A percentile compares a stretch with the other conserved stretches of the same genome.
Evolutionary conservation across 768 basidiomycete species (phyloP).

Genomic region (Leccinum uliginosum): DNA sequence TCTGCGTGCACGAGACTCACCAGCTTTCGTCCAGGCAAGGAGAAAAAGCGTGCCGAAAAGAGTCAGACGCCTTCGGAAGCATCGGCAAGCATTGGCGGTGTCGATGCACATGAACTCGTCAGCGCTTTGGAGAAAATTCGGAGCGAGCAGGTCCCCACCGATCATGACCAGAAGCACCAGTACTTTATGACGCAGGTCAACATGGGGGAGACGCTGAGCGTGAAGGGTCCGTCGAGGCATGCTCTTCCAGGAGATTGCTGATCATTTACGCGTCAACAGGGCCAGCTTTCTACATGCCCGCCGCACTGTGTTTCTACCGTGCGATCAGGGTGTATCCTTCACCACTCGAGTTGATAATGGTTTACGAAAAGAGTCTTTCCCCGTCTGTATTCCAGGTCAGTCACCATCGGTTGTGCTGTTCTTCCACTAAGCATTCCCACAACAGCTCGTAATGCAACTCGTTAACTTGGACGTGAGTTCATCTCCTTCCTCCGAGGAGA

Average conservation of each 20-base stretch:
- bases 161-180: conserved; percentile 74
- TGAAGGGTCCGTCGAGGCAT: conserved; percentile 48
- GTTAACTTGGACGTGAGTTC: conserved; percentile 86
- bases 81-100: conserved; percentile 19
- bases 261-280: conserved; percentile 44
- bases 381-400: conserved; percentile 72
- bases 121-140: conserved; percentile 64
- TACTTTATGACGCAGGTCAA: conserved; percentile 92
- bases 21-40: conserved; percentile 58
- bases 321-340: conserved; percentile 93
- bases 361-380: conserved; percentile 90
- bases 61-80: conserved; percentile 45
- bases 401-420: background rate
- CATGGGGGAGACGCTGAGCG: conserved; percentile 79
- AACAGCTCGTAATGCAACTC: conserved; percentile 73
- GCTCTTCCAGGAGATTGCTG: background rate
- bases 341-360: conserved; percentile 89
- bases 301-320: conserved; percentile 89
- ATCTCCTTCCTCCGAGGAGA: conserved; percentile 38
- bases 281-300: conserved; percentile 67
- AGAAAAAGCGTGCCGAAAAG: conserved; percentile 86
- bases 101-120: conserved; percentile 52
- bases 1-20: background rate
- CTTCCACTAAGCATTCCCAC: conserved; percentile 5
- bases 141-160: conserved; percentile 60